Evolutionary conservation across 805 yeast species (phyloP), one percentile per base, ranked within the genome.

Genomic region (Ascoidea rubescens): DNA sequence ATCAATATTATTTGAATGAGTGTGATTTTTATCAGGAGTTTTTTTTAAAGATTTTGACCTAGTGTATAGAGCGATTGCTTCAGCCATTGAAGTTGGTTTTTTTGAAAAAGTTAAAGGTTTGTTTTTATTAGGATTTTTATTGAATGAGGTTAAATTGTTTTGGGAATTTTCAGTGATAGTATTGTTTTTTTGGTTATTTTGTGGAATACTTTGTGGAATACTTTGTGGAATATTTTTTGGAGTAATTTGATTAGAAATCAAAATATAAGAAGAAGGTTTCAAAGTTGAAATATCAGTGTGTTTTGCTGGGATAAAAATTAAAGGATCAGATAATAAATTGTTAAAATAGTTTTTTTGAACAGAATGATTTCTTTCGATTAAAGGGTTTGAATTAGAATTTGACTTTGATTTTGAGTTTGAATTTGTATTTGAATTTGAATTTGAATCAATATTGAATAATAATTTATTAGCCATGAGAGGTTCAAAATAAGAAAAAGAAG

Each of bases 61-160:
- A 1, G 82, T 71, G 60, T 77, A 77, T 5, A 76, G 72, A 10
- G 80, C 79, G 33, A 79, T 75, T 7, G 82, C 82, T 60, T 76
- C 81, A 7, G 80, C 80, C 74, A 76, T 68, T 17, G 79, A 73
- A 53, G 61, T 69, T n/a, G 54, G 54, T 16, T 48, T 48, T 17
- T 52, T 48, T 5, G 52, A 42, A 1, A 30, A 14, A 5, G 5
- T 48, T 31, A 43, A 48, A 31, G 44, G 14, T 28, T 7, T 31
- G 33, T 5, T 5, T 5, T 28, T n/a, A 21, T 16, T 31, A 12
- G 45, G 5, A 46, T 12, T 44, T 48, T 31, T n/a, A 5, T 31
- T 28, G 48, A 28, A 14, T 21, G 43, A 37, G 14, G 14, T 37
- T 10, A 4, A 37, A 37, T 14, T 37, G 14, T 2, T 37, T 14